Evolutionary conservation across 352 stramenopile species (phyloP).

Genomic region (Globisporangium orthogonon): DNA sequence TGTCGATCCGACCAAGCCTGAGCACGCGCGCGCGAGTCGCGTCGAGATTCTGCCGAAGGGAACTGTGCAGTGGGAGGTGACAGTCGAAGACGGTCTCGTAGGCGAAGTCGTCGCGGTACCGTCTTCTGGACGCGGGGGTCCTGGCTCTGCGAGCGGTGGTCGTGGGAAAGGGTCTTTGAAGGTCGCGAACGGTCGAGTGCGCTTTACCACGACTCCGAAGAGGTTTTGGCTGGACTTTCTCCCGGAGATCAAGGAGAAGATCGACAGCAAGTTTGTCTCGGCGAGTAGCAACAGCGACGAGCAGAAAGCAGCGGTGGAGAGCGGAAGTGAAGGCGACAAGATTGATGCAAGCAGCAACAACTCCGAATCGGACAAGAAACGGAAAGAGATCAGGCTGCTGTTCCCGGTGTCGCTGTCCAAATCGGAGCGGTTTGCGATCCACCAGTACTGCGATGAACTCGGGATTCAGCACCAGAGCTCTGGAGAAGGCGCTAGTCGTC

Average conservation of each 20-base stretch:
- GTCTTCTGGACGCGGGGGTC: constrained; percentile 19
- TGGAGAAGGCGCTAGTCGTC: constrained; percentile 31
- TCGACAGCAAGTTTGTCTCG: constrained; percentile 38
- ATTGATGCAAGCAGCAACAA: neutral
- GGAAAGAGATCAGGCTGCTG: constrained; percentile 31
- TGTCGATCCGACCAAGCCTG: constrained; percentile 28
- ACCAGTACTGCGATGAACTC: constrained; percentile 61
- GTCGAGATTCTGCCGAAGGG: constrained; percentile 51
- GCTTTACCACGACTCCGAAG: constrained; percentile 25
- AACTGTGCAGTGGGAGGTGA: constrained; percentile 57
- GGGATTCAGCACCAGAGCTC: constrained; percentile 46
- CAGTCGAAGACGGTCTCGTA: constrained; percentile 29
- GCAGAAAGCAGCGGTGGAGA: constrained; percentile 3
- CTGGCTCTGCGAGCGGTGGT: constrained; percentile 4
- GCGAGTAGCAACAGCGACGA: constrained; percentile 9
- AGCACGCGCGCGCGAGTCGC: constrained; percentile 55
- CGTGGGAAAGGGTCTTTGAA: constrained; percentile 31
- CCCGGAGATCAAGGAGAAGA: constrained; percentile 47
- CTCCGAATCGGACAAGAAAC: neutral
- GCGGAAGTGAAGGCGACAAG: constrained; percentile 4
- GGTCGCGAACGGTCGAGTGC: constrained; percentile 32
- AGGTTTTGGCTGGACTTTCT: constrained; percentile 56
- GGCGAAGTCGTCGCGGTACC: constrained; percentile 42
- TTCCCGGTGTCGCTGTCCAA: constrained; percentile 47
- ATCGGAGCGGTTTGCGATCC: constrained; percentile 51